These are phyloP conservation scores for Themeda triandra DNA, from an alignment of 176 grass and related monocot species.

Conservation along the genomic window DNA sequence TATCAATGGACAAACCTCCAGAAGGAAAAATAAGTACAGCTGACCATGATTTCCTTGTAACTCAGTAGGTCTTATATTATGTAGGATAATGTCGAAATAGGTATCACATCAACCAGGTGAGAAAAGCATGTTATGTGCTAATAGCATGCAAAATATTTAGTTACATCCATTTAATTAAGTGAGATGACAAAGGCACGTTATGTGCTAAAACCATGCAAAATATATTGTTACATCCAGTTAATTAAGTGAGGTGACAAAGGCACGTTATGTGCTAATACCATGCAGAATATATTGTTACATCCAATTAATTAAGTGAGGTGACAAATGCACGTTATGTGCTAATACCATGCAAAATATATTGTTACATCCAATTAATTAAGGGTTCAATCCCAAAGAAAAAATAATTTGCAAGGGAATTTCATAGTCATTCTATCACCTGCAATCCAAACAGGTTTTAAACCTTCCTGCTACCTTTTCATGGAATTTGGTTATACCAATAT, in stretches of 20 bases:
- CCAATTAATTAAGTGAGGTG: not conserved
- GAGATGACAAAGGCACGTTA: not conserved
- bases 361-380: not conserved
- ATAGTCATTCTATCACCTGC: not conserved
- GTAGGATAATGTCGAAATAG: not conserved
- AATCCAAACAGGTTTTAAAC: not conserved
- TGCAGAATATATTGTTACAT: no score
- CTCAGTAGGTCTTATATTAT: not conserved
- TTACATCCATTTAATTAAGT: not conserved
- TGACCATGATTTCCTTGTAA: not conserved
- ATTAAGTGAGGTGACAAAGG: not conserved
- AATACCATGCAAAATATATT: not conserved
- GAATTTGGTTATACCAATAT: not conserved
- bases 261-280: not conserved
- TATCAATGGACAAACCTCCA: not conserved
- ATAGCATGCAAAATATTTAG: not conserved
- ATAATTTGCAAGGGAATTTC: not conserved
- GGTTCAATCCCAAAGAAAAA: not conserved
- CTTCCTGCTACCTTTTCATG: not conserved
- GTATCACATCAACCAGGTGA: not conserved
- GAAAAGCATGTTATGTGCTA: not conserved
- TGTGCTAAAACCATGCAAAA: not conserved
- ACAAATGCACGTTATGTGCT: not conserved
- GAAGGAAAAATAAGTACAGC: not conserved
- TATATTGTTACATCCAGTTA: not conserved